Evolutionary conservation across 1,139 yeast species (phyloP).

Genomic region (Candida glucosophila): DNA sequence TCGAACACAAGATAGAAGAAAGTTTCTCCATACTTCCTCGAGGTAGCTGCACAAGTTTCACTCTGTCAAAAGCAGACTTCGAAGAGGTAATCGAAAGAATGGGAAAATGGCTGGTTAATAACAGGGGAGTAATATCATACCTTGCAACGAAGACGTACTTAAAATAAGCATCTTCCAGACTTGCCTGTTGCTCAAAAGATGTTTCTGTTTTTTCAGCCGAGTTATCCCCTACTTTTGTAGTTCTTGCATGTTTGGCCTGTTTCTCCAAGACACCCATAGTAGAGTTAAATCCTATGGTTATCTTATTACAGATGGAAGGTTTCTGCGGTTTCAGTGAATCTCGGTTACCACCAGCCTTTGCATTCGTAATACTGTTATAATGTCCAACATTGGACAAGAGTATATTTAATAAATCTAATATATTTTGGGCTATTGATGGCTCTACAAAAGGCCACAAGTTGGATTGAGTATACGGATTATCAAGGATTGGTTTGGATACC

Average conservation of each 20-base stretch:
- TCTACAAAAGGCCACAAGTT: constrained; percentile 44
- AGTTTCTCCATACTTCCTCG: constrained; percentile 32
- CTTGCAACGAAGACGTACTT: constrained; percentile 47
- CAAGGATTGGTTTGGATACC: constrained; percentile 52
- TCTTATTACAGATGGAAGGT: constrained; percentile 17
- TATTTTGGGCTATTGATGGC: constrained; percentile 24
- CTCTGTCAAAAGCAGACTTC: constrained; percentile 13
- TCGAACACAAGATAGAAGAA: constrained; percentile 21
- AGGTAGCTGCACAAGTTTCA: constrained; percentile 49
- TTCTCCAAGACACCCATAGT: constrained; percentile 41
- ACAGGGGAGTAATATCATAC: constrained; percentile 39
- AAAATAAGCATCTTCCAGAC: constrained; percentile 9
- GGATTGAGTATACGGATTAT: constrained; percentile 48
- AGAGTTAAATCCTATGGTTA: constrained; percentile 47
- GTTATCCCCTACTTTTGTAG: constrained; percentile 5
- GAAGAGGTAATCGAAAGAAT: constrained; percentile 41
- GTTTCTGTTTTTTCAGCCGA: neutral
- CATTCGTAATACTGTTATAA: constrained; percentile 18
- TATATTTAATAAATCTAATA: constrained; percentile 32
- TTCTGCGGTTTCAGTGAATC: constrained; percentile 9
- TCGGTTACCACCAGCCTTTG: constrained; percentile 5
- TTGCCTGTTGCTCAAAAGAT: constrained; percentile 1
- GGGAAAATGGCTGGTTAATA: constrained; percentile 47
- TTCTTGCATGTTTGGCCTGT: constrained; percentile 25
- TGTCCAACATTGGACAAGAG: constrained; percentile 29